Conservation (phyloP, 495 filamentous ascomycete species). For the Terfezia boudieri region DNA sequence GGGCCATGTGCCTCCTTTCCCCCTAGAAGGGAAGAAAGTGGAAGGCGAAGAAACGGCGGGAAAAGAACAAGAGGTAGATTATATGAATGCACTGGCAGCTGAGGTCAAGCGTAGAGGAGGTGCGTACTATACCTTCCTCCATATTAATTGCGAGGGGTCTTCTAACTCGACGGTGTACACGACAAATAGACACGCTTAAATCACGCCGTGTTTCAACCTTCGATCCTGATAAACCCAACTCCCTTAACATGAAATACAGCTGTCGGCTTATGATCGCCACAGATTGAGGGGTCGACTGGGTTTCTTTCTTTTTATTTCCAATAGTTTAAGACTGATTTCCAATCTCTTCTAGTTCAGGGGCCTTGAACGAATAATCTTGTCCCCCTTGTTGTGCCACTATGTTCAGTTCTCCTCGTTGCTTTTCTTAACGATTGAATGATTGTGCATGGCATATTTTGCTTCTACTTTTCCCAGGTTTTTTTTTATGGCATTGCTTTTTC, state of each 20-base stretch:
- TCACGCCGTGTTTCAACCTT: background rate
- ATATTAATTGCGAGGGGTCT: background rate
- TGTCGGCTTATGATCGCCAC: background rate
- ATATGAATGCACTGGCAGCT: conserved; percentile 9
- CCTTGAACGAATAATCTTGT: no score
- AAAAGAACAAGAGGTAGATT: conserved; percentile 11
- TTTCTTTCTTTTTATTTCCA: no score
- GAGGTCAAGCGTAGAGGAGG: background rate
- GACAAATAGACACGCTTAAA: background rate
- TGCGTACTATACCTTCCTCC: background rate
- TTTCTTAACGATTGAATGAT: no score
- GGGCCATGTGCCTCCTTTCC: conserved; percentile 15
- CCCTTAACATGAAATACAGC: background rate
- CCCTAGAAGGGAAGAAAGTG: conserved; percentile 15
- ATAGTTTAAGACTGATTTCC: no score
- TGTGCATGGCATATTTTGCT: no score
- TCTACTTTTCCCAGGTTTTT: no score
- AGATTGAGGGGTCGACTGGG: no score
- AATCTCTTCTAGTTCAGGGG: no score
- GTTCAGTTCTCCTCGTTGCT: no score
- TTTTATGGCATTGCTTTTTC: no score
- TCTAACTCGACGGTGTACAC: background rate
- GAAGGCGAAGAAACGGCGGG: conserved; percentile 13
- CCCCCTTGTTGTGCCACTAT: no score
- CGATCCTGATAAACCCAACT: background rate